Evolutionary conservation across 441 rosid genomes (phyloP), one percentile per base, ranked within the genome.

Genomic region (Macaranga tanarius): DNA sequence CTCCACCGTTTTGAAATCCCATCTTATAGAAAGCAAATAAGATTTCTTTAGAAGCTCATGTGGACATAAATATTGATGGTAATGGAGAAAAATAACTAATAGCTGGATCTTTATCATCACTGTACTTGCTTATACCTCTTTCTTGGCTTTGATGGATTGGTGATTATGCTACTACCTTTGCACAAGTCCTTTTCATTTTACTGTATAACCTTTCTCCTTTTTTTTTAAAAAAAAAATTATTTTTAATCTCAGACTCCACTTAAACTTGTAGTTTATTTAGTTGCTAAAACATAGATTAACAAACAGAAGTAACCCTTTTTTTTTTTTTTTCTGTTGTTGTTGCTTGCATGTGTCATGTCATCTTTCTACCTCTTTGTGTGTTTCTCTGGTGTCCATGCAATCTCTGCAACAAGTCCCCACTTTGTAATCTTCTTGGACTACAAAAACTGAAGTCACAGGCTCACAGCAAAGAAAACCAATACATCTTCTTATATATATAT

Each of bases 91-190:
- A 5, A 17, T 51, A 16, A 52, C 10, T 19, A 50, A 47, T 68
- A 34, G 59, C 66, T 65, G 80, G 67, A 77, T 38, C 75, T 47
- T 79, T 67, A 69, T 79, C 76, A 67, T 67, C 61, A 62, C 38
- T 69, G 79, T 80, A 70, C 79, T 57, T 26, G 51, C 60, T 69
- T 56, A 70, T 64, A 65, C 69, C 15, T 73, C 51, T 66, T 82
- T 67, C 64, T 50, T 74, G 78, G 73, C 58, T 80, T 73, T 58
- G 13, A 51, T 48, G 61, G 59, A n/a, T n/a, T 62, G 69, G 64
- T 56, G 68, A 48, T 34, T 40, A 40, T 2, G 11, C 20, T 52
- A 22, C 42, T 65, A 19, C 15, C 34, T 28, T 61, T 55, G 68
- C 55, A 28, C n/a, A 7, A 20, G 67, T 61, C 74, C 12, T 34